Evolutionary conservation across 2,329 filamentous ascomycete species (phyloP), one percentile per base, ranked within the genome.

Genomic region (Fonsecaea pugnacius): DNA sequence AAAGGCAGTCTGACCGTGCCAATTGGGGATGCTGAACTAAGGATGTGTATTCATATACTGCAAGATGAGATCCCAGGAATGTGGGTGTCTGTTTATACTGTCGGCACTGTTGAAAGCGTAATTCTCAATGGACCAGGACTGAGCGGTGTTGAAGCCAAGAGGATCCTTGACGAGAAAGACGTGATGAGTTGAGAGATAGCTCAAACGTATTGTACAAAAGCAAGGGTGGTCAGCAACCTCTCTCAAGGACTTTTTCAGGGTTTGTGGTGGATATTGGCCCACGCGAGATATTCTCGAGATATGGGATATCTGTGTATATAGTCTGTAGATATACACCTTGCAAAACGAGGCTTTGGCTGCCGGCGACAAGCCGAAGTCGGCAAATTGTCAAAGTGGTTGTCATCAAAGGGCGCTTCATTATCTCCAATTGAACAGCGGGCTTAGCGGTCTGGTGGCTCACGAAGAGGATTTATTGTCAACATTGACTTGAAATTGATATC

Each of bases 1-100:
- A 84, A 83, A 71, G 89, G 91, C 75, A 92, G 89, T 30, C 78
- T 90, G 67, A 73, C 75, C 36, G 79, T 75, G 60, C 80, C 83
- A 0, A 82, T 85, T 50, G 79, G 80, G 1, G 78, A 75, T 33
- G 76, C 78, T 5, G 83, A 85, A 68, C 79, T 80, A 9, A 77
- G 77, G 60, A 72, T 74, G 1, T 83, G 81, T 72, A 70, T 85
- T 57, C 76, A 78, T 58, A 75, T 85, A 40, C 72, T 85, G 51
- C 77, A 78, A 4, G 72, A 77, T 35, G 75, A 82, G 32, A 77
- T 81, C 56, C 76, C 82, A 46, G 81, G 81, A 9, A 78, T 78
- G 52, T 85, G 83, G 83, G 72, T 84, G 35, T 80, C 76, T 30
- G 71, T 83, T 63, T 78, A 83, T 57, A 60, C 59, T 35, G 55